Evolutionary conservation across 2,329 filamentous ascomycete species (phyloP).

Genomic region (Hymenoscyphus infarciens): DNA sequence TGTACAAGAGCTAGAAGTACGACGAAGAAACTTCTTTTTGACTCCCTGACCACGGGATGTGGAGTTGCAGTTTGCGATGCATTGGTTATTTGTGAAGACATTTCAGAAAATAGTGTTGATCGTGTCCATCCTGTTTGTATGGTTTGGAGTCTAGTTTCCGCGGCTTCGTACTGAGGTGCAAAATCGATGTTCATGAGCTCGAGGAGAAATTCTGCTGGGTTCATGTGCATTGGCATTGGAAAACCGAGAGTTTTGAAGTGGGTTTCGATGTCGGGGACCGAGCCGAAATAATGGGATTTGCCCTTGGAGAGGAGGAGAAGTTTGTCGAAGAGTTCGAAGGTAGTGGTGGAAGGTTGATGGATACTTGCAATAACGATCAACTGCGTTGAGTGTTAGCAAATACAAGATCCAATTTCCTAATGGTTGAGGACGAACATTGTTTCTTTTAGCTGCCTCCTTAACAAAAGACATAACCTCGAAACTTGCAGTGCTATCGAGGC

Average conservation of each 20-base stretch:
- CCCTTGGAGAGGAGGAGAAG: conserved; percentile 70
- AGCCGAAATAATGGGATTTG: conserved; percentile 69
- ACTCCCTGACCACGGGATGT: conserved; percentile 27
- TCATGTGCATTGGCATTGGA: conserved; percentile 65
- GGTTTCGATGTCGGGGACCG: conserved; percentile 50
- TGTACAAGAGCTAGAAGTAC: conserved; percentile 66
- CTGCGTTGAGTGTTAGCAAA: conserved; percentile 36
- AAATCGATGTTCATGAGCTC: conserved; percentile 80
- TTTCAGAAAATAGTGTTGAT: conserved; percentile 41
- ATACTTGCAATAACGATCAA: conserved; percentile 79
- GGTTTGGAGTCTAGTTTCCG: conserved; percentile 46
- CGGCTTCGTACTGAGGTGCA: conserved; percentile 45
- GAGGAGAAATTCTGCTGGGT: conserved; percentile 77
- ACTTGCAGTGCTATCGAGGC: conserved; percentile 64
- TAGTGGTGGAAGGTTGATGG: conserved; percentile 78
- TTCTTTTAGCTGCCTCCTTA: conserved; percentile 27
- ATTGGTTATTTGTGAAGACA: conserved; percentile 31
- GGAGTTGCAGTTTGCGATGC: conserved; percentile 17
- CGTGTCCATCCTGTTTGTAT: conserved; percentile 55
- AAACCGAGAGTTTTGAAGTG: conserved; percentile 63
- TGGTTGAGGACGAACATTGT: conserved; percentile 52
- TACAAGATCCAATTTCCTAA: too few species aligned
- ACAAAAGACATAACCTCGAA: conserved; percentile 69
- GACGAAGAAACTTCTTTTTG: conserved; percentile 33
- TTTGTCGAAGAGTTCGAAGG: conserved; percentile 78